These are phyloP conservation scores for Blastobotrys ciferrii DNA, from an alignment of 1,139 yeast species.

Conservation along the genomic window DNA sequence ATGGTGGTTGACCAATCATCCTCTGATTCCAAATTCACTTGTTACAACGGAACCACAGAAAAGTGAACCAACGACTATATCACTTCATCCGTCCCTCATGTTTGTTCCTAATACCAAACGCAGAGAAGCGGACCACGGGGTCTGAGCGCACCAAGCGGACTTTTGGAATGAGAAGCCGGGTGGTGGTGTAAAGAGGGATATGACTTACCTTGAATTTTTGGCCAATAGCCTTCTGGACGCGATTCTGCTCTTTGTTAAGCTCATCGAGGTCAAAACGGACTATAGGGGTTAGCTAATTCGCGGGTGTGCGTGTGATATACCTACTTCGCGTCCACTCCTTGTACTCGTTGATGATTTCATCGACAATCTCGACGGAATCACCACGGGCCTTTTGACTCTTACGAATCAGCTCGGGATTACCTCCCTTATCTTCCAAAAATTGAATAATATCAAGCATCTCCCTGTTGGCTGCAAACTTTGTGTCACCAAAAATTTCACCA, in stretches of 20 bases:
- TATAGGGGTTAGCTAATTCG: conserved; percentile 12
- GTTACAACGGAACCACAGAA: too few relatives aligned
- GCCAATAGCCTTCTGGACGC: conserved; percentile 89
- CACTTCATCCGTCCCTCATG: too few relatives aligned
- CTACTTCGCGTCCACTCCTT: conserved; percentile 78
- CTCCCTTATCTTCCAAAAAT: conserved; percentile 94
- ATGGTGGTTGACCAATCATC: too few relatives aligned
- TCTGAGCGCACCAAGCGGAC: too few relatives aligned
- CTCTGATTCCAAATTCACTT: too few relatives aligned
- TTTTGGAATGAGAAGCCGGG: too few relatives aligned
- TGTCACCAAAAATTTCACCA: conserved; percentile 6
- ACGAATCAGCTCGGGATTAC: conserved; percentile 85
- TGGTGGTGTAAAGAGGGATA: too few relatives aligned
- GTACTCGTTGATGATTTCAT: conserved; percentile 87
- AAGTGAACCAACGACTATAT: too few relatives aligned
- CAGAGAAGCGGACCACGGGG: too few relatives aligned
- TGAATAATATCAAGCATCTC: conserved; percentile 86
- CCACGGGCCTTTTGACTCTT: conserved; percentile 93
- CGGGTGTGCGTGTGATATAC: conserved; percentile 13
- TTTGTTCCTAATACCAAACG: too few relatives aligned
- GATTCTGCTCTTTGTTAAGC: conserved; percentile 80
- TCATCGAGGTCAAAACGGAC: conserved; percentile 90
- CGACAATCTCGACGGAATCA: conserved; percentile 89
- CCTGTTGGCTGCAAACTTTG: not conserved
- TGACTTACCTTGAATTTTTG: conserved; percentile 65